Conservation (phyloP, 352 stramenopile species). For the Globisporangium cystogenes region DNA sequence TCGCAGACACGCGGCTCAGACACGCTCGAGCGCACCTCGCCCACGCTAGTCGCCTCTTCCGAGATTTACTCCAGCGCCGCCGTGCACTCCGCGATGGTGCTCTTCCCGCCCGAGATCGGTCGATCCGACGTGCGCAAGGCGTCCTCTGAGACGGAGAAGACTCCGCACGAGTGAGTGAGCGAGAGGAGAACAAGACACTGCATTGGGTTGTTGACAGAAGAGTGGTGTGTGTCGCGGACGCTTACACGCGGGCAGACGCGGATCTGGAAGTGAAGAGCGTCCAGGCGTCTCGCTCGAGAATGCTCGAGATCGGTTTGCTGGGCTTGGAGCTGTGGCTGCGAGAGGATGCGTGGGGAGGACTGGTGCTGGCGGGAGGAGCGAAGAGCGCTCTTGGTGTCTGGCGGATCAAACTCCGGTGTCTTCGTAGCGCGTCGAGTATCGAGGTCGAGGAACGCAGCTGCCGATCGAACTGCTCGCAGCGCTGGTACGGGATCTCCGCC, state of each 20-base stretch:
- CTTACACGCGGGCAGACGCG: background rate
- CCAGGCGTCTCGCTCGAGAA: background rate
- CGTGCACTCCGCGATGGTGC: conserved; percentile 2
- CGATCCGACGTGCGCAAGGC: background rate
- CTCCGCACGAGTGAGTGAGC: no score
- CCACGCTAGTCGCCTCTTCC: background rate
- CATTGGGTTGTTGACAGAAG: no score
- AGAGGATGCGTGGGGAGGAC: no score
- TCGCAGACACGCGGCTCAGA: background rate
- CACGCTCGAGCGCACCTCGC: background rate
- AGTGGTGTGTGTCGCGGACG: background rate
- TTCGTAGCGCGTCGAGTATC: background rate
- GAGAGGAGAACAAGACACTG: no score
- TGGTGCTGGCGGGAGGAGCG: background rate
- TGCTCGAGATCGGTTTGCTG: background rate
- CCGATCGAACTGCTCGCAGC: background rate
- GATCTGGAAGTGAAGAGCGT: background rate
- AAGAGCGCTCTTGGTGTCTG: background rate
- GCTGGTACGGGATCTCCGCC: background rate
- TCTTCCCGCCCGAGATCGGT: conserved; percentile 2
- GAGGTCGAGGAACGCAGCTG: background rate
- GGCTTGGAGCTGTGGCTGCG: no score
- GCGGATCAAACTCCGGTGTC: no score
- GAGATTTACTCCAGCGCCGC: background rate
- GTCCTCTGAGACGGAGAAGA: background rate